Evolutionary conservation across 768 basidiomycete genomes (phyloP).

Genomic region (Agrocybe praecox): DNA sequence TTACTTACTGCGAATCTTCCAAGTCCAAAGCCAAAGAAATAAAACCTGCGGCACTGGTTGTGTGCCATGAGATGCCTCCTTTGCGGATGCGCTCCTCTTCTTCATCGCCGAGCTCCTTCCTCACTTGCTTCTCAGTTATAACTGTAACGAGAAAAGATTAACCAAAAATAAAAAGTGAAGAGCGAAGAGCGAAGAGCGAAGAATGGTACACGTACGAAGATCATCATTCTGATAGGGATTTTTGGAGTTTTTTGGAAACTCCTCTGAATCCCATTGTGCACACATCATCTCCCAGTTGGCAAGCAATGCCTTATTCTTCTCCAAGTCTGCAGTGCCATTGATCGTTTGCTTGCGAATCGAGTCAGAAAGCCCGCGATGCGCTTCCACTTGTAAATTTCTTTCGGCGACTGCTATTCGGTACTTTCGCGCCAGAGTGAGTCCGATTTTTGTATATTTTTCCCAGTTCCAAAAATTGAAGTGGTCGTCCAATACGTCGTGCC

Average conservation of each 20-base stretch:
- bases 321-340: too few relatives aligned
- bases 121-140: not conserved
- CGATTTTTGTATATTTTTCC: too few relatives aligned
- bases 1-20: conserved; percentile 7
- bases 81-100: not conserved
- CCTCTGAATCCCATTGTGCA: conserved; percentile 1
- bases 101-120: not conserved
- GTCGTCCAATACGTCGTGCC: too few relatives aligned
- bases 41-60: not conserved
- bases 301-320: too few relatives aligned
- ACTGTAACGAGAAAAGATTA: not conserved
- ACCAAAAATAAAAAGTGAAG: not conserved
- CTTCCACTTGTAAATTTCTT: not conserved
- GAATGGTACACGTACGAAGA: not conserved
- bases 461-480: too few relatives aligned
- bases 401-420: not conserved
- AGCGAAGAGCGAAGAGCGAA: too few relatives aligned
- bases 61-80: not conserved
- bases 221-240: conserved; percentile 1
- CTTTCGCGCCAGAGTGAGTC: too few relatives aligned
- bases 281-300: not conserved
- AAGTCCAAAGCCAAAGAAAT: not conserved
- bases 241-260: not conserved
- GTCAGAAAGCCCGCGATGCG: not conserved
- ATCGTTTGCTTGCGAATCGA: not conserved